Evolutionary conservation across 2,329 filamentous ascomycete genomes (phyloP).

Genomic region (Pseudogymnoascus sp.): DNA sequence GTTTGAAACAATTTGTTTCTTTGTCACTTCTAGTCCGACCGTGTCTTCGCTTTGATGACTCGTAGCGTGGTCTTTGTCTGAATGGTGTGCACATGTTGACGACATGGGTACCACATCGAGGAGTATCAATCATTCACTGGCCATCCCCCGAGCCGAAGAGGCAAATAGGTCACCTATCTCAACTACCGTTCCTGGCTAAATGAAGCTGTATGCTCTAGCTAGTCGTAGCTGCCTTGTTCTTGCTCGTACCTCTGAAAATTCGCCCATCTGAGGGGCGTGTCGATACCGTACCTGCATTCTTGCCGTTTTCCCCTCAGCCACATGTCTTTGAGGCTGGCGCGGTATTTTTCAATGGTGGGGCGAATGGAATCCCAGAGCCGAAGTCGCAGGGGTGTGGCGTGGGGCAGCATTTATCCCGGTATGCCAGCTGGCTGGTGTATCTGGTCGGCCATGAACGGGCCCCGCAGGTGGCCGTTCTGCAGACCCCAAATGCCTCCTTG

Average conservation of each 20-base stretch:
- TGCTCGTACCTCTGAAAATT: neutral
- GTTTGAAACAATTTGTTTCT: conserved; percentile 1
- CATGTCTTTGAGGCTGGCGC: conserved; percentile 1
- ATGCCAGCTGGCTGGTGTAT: neutral
- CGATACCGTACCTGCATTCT: neutral
- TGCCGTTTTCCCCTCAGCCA: neutral
- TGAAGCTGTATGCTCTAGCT: neutral
- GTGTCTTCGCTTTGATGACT: neutral
- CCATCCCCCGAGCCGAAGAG: neutral
- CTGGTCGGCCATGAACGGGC: neutral
- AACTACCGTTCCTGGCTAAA: neutral
- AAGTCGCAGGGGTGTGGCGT: neutral
- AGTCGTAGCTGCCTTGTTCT: neutral
- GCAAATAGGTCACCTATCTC: neutral
- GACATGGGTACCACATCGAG: neutral
- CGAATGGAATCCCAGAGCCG: conserved; percentile 1
- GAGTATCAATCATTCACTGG: neutral
- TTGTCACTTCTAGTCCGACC: neutral
- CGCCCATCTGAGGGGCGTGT: neutral
- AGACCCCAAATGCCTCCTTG: neutral
- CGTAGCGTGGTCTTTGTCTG: neutral
- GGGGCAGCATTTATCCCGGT: neutral
- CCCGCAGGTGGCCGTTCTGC: neutral
- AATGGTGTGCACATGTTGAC: neutral
- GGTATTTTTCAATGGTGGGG: neutral